Evolutionary conservation across 2,329 filamentous ascomycete genomes (phyloP).

Genomic region (Cladosporium sp.): DNA sequence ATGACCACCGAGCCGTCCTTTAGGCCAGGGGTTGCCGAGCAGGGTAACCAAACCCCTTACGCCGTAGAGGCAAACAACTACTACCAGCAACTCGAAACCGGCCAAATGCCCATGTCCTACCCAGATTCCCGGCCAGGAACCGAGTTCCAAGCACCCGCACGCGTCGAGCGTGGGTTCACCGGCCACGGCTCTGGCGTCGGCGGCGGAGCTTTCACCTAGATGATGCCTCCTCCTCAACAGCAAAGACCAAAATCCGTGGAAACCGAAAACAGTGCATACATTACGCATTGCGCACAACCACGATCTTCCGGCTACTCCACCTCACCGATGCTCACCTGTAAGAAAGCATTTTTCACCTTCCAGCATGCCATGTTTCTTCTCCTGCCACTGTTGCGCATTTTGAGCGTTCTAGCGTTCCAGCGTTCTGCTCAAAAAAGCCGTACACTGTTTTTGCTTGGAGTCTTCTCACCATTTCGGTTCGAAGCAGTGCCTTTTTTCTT

Average conservation of each 20-base stretch:
- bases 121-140: neutral
- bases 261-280: no score
- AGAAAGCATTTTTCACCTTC: no score
- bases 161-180: slow-evolving; percentile 8
- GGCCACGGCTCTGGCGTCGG: slow-evolving; percentile 9
- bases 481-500: no score
- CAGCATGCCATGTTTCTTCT: no score
- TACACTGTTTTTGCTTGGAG: neutral
- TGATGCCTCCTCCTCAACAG: no score
- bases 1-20: no score
- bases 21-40: no score
- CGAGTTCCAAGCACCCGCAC: slow-evolving; percentile 6
- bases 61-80: neutral
- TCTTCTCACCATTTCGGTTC: neutral
- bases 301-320: slow-evolving; percentile 1
- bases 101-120: neutral
- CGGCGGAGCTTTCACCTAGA: slow-evolving; percentile 6
- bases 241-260: no score
- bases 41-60: neutral
- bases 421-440: neutral
- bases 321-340: no score
- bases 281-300: no score
- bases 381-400: no score
- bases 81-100: neutral
- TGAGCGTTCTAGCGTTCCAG: no score